Evolutionary conservation across 2,329 filamentous ascomycete genomes (phyloP).

Genomic region (Fusarium duplospermum): DNA sequence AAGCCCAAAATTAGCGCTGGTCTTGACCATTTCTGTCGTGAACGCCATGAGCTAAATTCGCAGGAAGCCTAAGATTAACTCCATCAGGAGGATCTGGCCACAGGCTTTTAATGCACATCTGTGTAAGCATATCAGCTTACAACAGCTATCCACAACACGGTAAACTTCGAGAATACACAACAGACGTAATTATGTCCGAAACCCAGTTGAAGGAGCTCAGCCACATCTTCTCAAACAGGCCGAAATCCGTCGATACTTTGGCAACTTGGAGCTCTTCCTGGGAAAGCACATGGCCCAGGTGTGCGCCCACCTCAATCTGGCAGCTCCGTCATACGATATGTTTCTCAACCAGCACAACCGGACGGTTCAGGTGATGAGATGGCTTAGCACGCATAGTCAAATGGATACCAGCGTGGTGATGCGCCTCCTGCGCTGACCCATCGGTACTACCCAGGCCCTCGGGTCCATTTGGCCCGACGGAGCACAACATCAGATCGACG

Average conservation of each 20-base stretch:
- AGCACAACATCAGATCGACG: not conserved
- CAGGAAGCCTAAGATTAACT: constrained; percentile 13
- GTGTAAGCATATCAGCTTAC: not conserved
- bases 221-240: not conserved
- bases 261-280: not conserved
- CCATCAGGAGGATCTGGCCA: constrained; percentile 30
- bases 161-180: not conserved
- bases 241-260: not conserved
- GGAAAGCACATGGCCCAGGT: not conserved
- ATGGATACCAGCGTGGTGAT: not conserved
- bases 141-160: not conserved
- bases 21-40: constrained; percentile 17
- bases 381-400: not conserved
- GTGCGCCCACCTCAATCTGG: not conserved
- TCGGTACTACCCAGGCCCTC: not conserved
- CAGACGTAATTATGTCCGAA: not conserved
- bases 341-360: not conserved
- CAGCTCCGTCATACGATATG: constrained; percentile 11
- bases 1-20: constrained; percentile 6
- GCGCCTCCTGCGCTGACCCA: not conserved
- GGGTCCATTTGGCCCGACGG: constrained; percentile 1
- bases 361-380: not conserved
- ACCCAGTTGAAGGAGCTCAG: not conserved
- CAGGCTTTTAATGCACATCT: constrained; percentile 8
- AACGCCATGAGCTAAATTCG: constrained; percentile 28